Evolutionary conservation across 2,329 filamentous ascomycete genomes (phyloP), one percentile per base, ranked within the genome.

Genomic region (Aspergillus fructus): DNA sequence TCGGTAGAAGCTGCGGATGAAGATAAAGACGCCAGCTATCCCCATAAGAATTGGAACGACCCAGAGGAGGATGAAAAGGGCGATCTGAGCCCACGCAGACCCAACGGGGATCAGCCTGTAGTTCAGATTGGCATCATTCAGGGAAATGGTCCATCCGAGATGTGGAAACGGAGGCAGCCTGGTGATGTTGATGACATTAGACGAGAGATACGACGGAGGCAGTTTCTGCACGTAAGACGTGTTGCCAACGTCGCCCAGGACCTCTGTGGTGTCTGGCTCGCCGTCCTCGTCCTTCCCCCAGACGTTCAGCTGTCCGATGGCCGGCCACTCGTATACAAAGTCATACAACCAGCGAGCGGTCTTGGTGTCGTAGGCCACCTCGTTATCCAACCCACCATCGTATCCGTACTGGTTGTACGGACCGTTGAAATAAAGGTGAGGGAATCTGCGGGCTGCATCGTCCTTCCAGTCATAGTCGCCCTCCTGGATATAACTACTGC

Each of bases 241-340:
- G 9, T 30, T 30, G 27, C 27, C 27, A 30, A 30, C 27, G 9
- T 30, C 27, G 67, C 89, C 86, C 19, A 88, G 72, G 5, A 88
- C 76, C 80, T 81, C 59, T 84, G 78, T 30, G 27, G 27, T 30
- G 68, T 89, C 86, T 0, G 86, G 85, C 62, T 82, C 74, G n/a
- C 85, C 84, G 68, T 87, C 81, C 0, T 81, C 79, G 64, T 88
- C 85, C 68, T 87, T 84, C 50, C 86, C 86, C 86, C 86, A 89
- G 5, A 86, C 78, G 62, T 88, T 89, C 56, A 88, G 73, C 64
- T 88, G 85, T 55, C 85, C 81, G 47, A 81, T 73, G 4, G 82
- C 80, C 5, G 86, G 86, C 86, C 3, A 80, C 77, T 79, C 87
- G 82, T 58, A 30, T 8, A 30, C 27, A 30, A 87, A 84, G 60